Evolutionary conservation across 2,329 filamentous ascomycete genomes (phyloP), one percentile per base, ranked within the genome.

Genomic region (Claviceps capensis): DNA sequence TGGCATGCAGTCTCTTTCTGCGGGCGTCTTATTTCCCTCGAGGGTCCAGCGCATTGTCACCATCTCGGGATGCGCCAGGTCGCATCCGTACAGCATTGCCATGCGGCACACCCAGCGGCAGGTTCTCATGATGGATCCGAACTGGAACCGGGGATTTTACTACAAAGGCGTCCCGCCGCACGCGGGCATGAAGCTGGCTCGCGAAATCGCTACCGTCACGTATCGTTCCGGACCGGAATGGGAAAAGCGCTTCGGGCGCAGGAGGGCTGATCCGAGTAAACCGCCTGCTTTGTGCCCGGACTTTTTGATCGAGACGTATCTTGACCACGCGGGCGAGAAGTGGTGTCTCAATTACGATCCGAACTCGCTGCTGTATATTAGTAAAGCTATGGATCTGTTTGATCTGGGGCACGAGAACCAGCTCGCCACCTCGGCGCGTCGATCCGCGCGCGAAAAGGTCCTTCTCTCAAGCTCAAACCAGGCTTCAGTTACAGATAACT

Each of bases 381-480:
- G 88, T 66, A 98, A 98, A 70, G 93, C 93, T 5, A 98, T 98
- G 93, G 93, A 98, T 64, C 75, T 98, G 13, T 98, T 98, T 66
- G 93, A 98, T 62, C 78, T 98, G 0, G 89, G 93, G 23, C 72
- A 73, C 47, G 76, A 80, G 42, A 82, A 85, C 62, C 87, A 90
- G 63, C 67, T 72, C 3, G 79, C 77, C 19, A 81, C 86, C 2
- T 72, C 72, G 19, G 63, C 72, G 36, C 78, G 88, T 30, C 75
- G 90, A 16, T 72, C 76, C 14, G 74, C 79, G 51, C 81, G 84
- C 47, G 70, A 77, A 55, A 67, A 72, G 45, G 77, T 78, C 48
- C 69, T 90, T 2, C 72, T 77, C 22, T 71, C 73, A 1, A 72
- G 72, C 5, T 73, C 81, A 1, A 74, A 81, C 43, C 61, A 77